These are phyloP conservation scores for Coemansia sp. DNA, from an alignment of 192 early-diverging fungal species.

Conservation along the genomic window DNA sequence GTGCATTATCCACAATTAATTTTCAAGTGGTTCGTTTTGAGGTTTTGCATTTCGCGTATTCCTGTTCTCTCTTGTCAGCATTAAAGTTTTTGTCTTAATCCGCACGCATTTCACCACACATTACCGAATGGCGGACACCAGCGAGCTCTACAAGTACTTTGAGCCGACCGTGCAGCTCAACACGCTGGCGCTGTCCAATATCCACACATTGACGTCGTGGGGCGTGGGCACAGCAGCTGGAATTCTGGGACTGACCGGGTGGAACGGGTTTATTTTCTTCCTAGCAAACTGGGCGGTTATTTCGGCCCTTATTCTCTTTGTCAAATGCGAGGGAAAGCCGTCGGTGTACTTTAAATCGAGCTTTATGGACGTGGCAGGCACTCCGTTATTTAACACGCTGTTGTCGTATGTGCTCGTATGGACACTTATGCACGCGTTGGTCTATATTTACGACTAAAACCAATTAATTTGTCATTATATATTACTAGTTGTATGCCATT, in stretches of 20 bases:
- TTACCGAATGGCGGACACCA: slow-evolving; percentile 27
- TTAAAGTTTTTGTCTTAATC: neutral
- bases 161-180: slow-evolving; percentile 55
- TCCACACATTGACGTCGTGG: slow-evolving; percentile 54
- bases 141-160: slow-evolving; percentile 53
- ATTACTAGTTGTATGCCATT: neutral
- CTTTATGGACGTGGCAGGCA: slow-evolving; percentile 44
- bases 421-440: slow-evolving; percentile 53
- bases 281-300: slow-evolving; percentile 63
- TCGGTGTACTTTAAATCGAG: slow-evolving; percentile 60
- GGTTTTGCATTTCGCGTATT: neutral
- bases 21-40: neutral
- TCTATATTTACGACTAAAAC: slow-evolving; percentile 50
- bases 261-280: slow-evolving; percentile 85
- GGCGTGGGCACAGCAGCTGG: slow-evolving; percentile 81
- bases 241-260: slow-evolving; percentile 81
- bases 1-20: neutral
- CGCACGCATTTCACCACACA: neutral
- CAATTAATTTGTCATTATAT: neutral
- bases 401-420: slow-evolving; percentile 53
- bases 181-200: slow-evolving; percentile 48
- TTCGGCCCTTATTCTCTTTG: slow-evolving; percentile 57
- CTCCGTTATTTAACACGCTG: slow-evolving; percentile 47
- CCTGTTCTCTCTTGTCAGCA: neutral
- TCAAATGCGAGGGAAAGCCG: slow-evolving; percentile 63